Evolutionary conservation across 345 rosid species (phyloP).

Genomic region (Citrus mangshanensis): DNA sequence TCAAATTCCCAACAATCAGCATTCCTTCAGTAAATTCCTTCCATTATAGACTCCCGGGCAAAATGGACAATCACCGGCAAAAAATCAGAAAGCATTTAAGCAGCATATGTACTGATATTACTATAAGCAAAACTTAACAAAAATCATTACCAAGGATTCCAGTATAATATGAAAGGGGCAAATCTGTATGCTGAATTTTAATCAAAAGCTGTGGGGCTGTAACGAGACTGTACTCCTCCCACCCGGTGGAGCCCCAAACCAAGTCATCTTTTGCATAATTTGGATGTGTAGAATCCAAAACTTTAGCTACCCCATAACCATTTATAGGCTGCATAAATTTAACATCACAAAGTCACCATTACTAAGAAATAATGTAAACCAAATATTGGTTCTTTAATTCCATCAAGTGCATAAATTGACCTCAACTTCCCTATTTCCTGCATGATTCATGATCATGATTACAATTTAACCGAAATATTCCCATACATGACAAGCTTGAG

Average conservation of each 20-base stretch:
- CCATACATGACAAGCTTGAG: too few species aligned
- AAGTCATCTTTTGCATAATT: slow-evolving; percentile 50
- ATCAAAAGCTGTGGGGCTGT: slow-evolving; percentile 28
- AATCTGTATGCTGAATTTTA: slow-evolving; percentile 46
- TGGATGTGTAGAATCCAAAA: slow-evolving; percentile 52
- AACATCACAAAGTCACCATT: background rate
- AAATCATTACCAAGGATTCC: slow-evolving; percentile 54
- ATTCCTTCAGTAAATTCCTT: background rate
- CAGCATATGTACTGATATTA: background rate
- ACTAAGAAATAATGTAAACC: background rate
- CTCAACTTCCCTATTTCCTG: background rate
- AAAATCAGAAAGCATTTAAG: background rate
- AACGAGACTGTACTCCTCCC: slow-evolving; percentile 65
- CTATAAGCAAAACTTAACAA: background rate
- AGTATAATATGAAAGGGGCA: slow-evolving; percentile 60
- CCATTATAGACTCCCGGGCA: background rate
- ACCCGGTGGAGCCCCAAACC: slow-evolving; percentile 53
- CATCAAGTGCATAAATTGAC: background rate
- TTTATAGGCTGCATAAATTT: slow-evolving; percentile 38
- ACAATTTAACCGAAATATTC: too few species aligned
- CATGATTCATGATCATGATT: too few species aligned
- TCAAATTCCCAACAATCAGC: background rate
- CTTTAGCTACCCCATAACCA: slow-evolving; percentile 60
- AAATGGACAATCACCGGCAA: too few species aligned
- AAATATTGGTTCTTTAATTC: background rate